Evolutionary conservation across 495 filamentous ascomycete genomes (phyloP), one percentile per base, ranked within the genome.

Genomic region (Penicillium antarcticum): DNA sequence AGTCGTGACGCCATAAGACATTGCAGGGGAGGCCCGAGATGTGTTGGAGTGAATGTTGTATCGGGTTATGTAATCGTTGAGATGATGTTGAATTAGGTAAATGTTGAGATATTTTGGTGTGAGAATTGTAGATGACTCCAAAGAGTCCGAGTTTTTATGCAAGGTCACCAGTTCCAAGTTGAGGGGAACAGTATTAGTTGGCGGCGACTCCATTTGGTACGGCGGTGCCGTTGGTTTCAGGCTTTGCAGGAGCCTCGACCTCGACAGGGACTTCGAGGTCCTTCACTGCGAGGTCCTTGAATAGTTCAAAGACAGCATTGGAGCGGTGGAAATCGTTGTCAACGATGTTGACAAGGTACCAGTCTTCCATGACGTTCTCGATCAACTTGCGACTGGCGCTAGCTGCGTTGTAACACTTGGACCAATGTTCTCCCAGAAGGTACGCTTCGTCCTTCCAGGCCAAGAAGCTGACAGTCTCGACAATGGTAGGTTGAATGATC

Each of bases 371-470:
- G 39, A 97, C 74, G 43, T 79, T 75, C 54, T 89, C 79, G 53
- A 99, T 87, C 45, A 97, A 67, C 56, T 86, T 79, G 33, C 95
- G 85, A 55, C 87, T 94, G n/a, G 89, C 85, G 57, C 80, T 92
- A 16, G 71, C 73, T 48, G 87, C 78, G 36, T 89, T 81, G 60
- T 96, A 87, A 61, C 95, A 97, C 56, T 88, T 87, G 18, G 89
- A 87, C 95, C 95, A 99, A 60, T 97, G 92, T 45, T 87, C 78
- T 39, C 95, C 95, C 18, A 99, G 81, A 48, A 87, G 83, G 72
- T 86, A 99, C 13, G 95, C 95, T 66, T 99, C 95, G 56, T 99
- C 95, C 74, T 96, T 96, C 95, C 95, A 99, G 21, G 95, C 95
- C 46, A 99, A 69, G 81, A 99, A 99, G 71, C 88, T 94, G 69